Conservation (phyloP, 208 protist species). For the Crithidia mellificae region DNA sequence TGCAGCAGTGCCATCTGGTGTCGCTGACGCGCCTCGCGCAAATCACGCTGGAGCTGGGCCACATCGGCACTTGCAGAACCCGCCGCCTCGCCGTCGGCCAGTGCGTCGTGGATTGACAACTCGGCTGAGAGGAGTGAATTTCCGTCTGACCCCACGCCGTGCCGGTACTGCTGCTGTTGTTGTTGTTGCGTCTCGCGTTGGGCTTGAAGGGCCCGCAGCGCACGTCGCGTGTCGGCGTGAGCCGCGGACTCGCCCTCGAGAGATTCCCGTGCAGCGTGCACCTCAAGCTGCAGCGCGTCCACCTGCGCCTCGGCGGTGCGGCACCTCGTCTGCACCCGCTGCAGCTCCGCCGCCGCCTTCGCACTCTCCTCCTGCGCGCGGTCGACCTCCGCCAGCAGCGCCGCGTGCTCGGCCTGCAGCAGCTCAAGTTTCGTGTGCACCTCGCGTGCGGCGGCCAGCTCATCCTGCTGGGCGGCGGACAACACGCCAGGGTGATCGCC, state of each 20-base stretch:
- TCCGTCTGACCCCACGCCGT: not conserved
- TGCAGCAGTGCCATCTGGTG: conserved; percentile 34
- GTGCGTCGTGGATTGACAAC: not conserved
- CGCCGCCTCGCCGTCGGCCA: conserved; percentile 11
- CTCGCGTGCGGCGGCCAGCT: not conserved
- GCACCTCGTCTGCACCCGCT: conserved; percentile 36
- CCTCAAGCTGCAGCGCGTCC: conserved; percentile 35
- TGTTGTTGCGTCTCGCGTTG: conserved; percentile 1
- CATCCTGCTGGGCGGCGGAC: not conserved
- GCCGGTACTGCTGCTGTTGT: not conserved
- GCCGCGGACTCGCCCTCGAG: conserved; percentile 53
- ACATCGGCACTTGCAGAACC: conserved; percentile 5
- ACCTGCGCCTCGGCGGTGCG: conserved; percentile 18
- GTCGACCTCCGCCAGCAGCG: conserved; percentile 20
- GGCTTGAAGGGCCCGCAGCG: conserved; percentile 33
- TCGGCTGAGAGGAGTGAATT: conserved; percentile 17
- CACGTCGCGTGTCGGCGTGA: conserved; percentile 41
- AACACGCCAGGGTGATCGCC: not conserved
- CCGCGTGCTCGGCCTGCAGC: conserved; percentile 29
- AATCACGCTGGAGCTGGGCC: conserved; percentile 10
- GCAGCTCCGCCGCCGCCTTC: conserved; percentile 38
- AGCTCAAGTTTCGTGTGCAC: conserved; percentile 20
- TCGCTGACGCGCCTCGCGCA: conserved; percentile 27
- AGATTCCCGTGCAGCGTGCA: conserved; percentile 40
- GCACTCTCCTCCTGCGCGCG: conserved; percentile 33